Evolutionary conservation across 2,329 filamentous ascomycete genomes (phyloP), one percentile per base, ranked within the genome.

Genomic region (Knufia fluminis): DNA sequence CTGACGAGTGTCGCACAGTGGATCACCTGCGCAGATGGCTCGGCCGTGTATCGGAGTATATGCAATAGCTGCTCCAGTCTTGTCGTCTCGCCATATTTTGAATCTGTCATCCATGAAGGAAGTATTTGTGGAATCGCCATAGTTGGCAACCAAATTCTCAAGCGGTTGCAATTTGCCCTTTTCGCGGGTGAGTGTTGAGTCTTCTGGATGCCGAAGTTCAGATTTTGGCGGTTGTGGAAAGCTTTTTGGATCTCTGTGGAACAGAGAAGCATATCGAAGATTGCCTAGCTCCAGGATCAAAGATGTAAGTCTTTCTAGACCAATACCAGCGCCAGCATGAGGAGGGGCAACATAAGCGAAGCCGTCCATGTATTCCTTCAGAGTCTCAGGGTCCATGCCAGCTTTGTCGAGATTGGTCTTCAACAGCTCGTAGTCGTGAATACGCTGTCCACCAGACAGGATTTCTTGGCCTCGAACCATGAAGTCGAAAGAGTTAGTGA

Each of bases 91-190:
- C 84, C 85, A 92, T 48, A 89, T 79, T 54, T 83, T 72, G 61
- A 86, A 91, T 10, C 85, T 78, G n/a, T 85, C 82, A 63, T 91
- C 86, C 3, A 90, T 75, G 86, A 86, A 91, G 0, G 85, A 87
- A 0, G 86, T 92, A 65, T 91, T 91, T 54, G 85, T 85, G 1
- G 86, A 85, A 63, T 91, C 86, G 54, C 86, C 86, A 58, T 92
- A 92, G 66, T 91, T 92, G 63, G 85, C 85, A 63, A 91, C 90
- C 43, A 91, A 80, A 64, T 90, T 83, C 64, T 88, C 83, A 1
- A 92, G 63, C 0, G 83, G 73, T 32, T 46, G 54, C 23, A 56
- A 48, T 24, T 44, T 23, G 16, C 52, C 52, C 20, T 51, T 48
- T 12, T 26, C 36, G 32, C 86, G 85, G 46, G 77, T 75, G 56